Percentiles rank a stretch among this genome's conserved stretches.
Evolutionary conservation across 495 filamentous ascomycete species (phyloP).

Genomic region (Lichina pygmaea): DNA sequence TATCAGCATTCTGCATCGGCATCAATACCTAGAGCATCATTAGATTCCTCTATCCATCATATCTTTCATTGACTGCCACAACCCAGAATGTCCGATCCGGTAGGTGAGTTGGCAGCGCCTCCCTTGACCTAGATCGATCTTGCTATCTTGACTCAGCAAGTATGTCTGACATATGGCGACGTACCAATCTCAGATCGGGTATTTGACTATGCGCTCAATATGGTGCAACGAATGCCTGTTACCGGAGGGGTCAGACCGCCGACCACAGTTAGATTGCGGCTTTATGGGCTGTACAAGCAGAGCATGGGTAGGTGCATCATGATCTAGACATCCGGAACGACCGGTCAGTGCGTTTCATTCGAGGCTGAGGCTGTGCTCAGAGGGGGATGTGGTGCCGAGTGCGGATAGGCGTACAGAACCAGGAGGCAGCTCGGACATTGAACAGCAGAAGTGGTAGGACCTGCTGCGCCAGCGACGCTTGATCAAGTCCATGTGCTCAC

Average conservation of each 20-base stretch:
- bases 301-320: constrained; percentile 39
- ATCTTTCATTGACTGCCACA: too few relatives aligned
- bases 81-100: constrained; percentile 23
- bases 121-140: background rate
- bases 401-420: constrained; percentile 54
- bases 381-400: constrained; percentile 80
- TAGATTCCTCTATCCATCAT: too few relatives aligned
- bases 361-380: constrained; percentile 13
- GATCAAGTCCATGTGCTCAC: background rate
- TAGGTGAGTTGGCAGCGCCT: constrained; percentile 16
- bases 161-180: background rate
- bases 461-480: background rate
- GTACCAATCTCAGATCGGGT: constrained; percentile 42
- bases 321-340: background rate
- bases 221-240: constrained; percentile 88
- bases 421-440: constrained; percentile 22
- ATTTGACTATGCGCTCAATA: constrained; percentile 95
- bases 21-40: too few relatives aligned
- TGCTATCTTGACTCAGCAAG: background rate
- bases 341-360: constrained; percentile 1
- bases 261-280: constrained; percentile 52
- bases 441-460: constrained; percentile 33
- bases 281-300: constrained; percentile 97
- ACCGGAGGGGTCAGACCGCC: constrained; percentile 76
- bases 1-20: too few relatives aligned